These are phyloP conservation scores for Termitomyces sp. DNA, from an alignment of 768 basidiomycete species.

Conservation along the genomic window DNA sequence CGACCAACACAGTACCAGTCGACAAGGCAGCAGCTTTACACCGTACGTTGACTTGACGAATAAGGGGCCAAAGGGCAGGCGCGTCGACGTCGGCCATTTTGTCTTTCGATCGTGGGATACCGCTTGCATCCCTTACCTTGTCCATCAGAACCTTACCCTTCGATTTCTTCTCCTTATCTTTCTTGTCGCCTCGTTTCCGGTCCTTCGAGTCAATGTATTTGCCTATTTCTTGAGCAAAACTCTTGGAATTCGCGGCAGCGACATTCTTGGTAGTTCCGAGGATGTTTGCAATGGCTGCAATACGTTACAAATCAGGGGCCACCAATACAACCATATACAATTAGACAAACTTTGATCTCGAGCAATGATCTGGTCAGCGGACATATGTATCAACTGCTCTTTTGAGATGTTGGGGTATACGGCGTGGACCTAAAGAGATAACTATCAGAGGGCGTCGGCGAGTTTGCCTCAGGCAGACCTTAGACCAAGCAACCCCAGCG, in stretches of 20 bases:
- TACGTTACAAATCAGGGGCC: background rate
- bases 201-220: constrained; percentile 66
- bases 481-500: constrained; percentile 57
- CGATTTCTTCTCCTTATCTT: constrained; percentile 24
- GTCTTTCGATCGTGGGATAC: constrained; percentile 16
- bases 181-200: constrained; percentile 44
- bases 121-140: constrained; percentile 20
- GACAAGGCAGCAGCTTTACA: constrained; percentile 46
- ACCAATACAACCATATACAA: background rate
- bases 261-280: constrained; percentile 53
- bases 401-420: constrained; percentile 50
- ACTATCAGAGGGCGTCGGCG: background rate
- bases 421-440: constrained; percentile 44
- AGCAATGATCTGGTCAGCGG: constrained; percentile 44
- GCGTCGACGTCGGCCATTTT: constrained; percentile 21
- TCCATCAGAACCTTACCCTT: constrained; percentile 32
- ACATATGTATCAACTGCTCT: constrained; percentile 44
- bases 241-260: constrained; percentile 41
- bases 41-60: constrained; percentile 56
- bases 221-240: constrained; percentile 49
- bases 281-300: constrained; percentile 35
- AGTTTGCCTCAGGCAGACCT: constrained; percentile 27
- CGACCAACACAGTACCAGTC: constrained; percentile 59
- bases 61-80: constrained; percentile 57
- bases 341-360: constrained; percentile 37